Evolutionary conservation across 2,329 filamentous ascomycete species (phyloP), one percentile per base, ranked within the genome.

Genomic region (Colletotrichum graminicola): DNA sequence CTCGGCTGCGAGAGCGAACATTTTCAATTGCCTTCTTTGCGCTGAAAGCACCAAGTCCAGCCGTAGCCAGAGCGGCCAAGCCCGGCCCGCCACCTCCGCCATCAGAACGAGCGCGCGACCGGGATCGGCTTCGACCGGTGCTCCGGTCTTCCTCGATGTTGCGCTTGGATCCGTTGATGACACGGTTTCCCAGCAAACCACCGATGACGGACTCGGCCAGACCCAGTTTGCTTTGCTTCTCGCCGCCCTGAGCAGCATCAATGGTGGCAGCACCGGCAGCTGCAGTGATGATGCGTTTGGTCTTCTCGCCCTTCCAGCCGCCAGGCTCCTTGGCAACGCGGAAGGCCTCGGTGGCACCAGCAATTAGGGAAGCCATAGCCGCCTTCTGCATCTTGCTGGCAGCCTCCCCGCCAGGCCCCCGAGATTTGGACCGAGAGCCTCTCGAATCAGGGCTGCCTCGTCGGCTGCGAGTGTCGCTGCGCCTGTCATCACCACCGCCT

Each of bases 331-430:
- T 97, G 79, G 95, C 91, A 67, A 94, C 91, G 73, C 94, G 92
- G 86, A 97, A 97, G 52, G 95, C 95, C 81, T 98, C 95, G 66
- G 94, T 93, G 51, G 95, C 95, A 76, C 94, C 95, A 39, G 95
- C 95, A 57, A 97, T 89, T 49, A 98, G 86, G 26, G 95, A 96
- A 43, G 95, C 95, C 85, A 96, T 95, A 79, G 95, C 94, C 43
- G 94, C 94, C 82, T 97, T 94, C 75, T 94, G 91, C 57, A 94
- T 89, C 76, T 93, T 93, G 76, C 84, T 86, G 45, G 84, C 81
- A 39, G 78, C 80, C 52, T 80, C 77, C 62, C 85, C 83, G 51
- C 85, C 86, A 68, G 84, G 74, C 73, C 84, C 85, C 67, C 86
- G 84, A 54, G 87, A 85, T 66, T 85, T 83, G 41, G 87, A 89